Evolutionary conservation across 768 basidiomycete species (phyloP).

Genomic region (Psilocybe sp.): DNA sequence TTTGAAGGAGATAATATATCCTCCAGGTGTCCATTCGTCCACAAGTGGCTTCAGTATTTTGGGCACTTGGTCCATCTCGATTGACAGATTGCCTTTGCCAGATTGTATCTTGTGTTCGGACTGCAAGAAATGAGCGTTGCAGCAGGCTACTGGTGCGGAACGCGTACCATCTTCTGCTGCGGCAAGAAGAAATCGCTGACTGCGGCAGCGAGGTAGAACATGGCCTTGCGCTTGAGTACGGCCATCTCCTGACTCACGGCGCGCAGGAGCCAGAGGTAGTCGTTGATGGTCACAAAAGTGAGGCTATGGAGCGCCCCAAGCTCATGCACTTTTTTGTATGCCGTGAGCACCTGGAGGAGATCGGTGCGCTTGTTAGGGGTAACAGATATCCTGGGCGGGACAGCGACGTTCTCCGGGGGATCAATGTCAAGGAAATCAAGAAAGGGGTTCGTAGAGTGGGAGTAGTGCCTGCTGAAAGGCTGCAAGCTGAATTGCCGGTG

Average conservation of each 20-base stretch:
- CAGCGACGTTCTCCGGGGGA: constrained; percentile 13
- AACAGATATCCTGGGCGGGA: constrained; percentile 58
- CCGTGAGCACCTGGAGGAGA: constrained; percentile 68
- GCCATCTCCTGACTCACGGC: constrained; percentile 80
- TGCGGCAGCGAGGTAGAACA: constrained; percentile 98
- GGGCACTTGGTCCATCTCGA: constrained; percentile 99
- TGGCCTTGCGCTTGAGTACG: constrained; percentile 60
- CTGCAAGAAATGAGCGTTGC: constrained; percentile 35
- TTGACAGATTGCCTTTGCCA: constrained; percentile 85
- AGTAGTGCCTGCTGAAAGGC: constrained; percentile 97
- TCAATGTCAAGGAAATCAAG: constrained; percentile 89
- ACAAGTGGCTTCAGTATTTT: constrained; percentile 94
- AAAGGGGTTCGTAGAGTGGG: constrained; percentile 97
- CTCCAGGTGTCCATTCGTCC: constrained; percentile 88
- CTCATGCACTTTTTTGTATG: constrained; percentile 78
- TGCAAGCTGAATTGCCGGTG: constrained; percentile 97
- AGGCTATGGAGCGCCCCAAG: constrained; percentile 78
- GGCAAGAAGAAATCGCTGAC: constrained; percentile 99
- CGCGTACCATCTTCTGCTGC: constrained; percentile 79
- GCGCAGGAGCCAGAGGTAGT: constrained; percentile 90
- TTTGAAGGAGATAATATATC: constrained; percentile 97
- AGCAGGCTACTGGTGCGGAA: neutral
- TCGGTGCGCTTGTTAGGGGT: constrained; percentile 59
- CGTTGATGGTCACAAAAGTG: constrained; percentile 91
- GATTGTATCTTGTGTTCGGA: constrained; percentile 99